Evolutionary conservation across 1,284 basidiomycete species (phyloP).

Genomic region (Austroboletus olivaceoglutinosus): DNA sequence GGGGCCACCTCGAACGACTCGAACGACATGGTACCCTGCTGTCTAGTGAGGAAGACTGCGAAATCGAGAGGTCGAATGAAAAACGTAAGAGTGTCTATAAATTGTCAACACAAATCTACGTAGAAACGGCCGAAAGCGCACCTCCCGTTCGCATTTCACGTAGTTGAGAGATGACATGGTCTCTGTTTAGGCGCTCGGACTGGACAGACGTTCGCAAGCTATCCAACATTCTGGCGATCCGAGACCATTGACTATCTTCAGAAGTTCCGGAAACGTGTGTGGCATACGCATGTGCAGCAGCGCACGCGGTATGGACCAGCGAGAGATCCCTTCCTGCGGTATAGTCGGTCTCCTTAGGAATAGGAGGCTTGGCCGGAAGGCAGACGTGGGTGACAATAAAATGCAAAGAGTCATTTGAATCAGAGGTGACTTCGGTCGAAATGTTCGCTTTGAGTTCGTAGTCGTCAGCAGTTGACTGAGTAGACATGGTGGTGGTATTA

Average conservation of each 20-base stretch:
- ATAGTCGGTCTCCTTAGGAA: background rate
- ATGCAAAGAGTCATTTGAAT: background rate
- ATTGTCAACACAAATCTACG: no score
- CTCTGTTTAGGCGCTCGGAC: background rate
- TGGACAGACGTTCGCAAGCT: background rate
- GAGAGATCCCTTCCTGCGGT: background rate
- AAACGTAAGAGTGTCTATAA: background rate
- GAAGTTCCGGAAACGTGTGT: background rate
- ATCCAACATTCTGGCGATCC: conserved; percentile 3
- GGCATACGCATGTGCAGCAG: conserved; percentile 3
- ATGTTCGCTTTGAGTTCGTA: no score
- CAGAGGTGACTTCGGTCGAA: no score
- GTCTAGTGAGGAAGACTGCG: background rate
- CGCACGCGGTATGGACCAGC: background rate
- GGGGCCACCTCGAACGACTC: background rate
- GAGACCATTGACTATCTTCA: conserved; percentile 1
- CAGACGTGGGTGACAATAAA: background rate
- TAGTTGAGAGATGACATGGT: background rate
- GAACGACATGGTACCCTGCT: background rate
- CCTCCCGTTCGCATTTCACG: background rate
- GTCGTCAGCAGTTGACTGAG: no score
- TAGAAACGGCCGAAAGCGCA: no score
- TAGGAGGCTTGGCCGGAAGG: background rate
- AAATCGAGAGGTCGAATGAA: background rate
- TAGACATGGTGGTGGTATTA: no score